Evolutionary conservation across 2,329 filamentous ascomycete genomes (phyloP).

Genomic region (Orbilia ellipsospora): DNA sequence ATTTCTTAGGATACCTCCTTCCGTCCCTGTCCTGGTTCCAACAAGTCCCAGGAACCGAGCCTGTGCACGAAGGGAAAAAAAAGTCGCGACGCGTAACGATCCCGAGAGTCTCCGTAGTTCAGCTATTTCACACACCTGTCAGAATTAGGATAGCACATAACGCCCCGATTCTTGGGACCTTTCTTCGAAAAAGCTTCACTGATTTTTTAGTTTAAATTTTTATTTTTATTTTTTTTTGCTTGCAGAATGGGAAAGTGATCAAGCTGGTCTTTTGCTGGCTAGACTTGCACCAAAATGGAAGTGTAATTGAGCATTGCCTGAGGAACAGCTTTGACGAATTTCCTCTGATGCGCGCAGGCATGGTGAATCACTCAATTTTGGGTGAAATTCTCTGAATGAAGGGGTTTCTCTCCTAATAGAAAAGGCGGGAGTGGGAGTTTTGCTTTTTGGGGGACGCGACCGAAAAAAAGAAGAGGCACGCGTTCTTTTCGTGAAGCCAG

Average conservation of each 20-base stretch:
- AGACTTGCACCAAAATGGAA: slow-evolving; percentile 28
- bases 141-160: slow-evolving; percentile 32
- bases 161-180: slow-evolving; percentile 10
- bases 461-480: slow-evolving; percentile 18
- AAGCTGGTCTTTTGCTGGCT: slow-evolving; percentile 6
- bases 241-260: not conserved
- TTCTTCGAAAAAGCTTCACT: slow-evolving; percentile 4
- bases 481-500: slow-evolving; percentile 17
- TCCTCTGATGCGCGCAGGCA: slow-evolving; percentile 36
- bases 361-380: slow-evolving; percentile 19
- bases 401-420: not conserved
- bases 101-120: not conserved
- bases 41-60: not conserved
- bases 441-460: slow-evolving; percentile 22
- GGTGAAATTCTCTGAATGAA: not conserved
- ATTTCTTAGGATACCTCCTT: slow-evolving; percentile 22
- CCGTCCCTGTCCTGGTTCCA: slow-evolving; percentile 16
- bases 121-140: slow-evolving; percentile 31
- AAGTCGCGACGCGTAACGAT: slow-evolving; percentile 41
- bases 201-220: not conserved
- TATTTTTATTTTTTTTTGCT: not conserved
- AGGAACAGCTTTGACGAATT: slow-evolving; percentile 16
- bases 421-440: slow-evolving; percentile 29
- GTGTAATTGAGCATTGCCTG: slow-evolving; percentile 21
- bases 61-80: slow-evolving; percentile 1